Conservation (phyloP, 2,329 filamentous ascomycete genomes). For the Triangularia setosa region DNA sequence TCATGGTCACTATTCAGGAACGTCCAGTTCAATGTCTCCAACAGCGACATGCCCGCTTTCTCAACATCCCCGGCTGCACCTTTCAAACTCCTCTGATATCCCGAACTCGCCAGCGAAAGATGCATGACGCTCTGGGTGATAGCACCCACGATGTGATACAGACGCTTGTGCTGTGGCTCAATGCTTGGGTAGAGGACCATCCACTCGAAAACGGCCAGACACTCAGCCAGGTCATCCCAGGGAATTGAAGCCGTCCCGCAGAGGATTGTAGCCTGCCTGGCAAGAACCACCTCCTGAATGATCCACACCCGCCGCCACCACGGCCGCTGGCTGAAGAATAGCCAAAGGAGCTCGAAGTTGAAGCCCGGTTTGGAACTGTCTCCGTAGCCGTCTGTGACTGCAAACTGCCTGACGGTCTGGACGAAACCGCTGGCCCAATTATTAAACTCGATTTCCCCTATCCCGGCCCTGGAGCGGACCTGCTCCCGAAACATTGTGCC, state of each 20-base stretch:
- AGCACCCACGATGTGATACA: too few relatives aligned
- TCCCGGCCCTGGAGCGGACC: too few relatives aligned
- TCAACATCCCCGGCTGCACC: too few relatives aligned
- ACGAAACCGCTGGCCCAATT: background rate
- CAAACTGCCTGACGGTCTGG: too few relatives aligned
- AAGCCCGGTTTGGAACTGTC: background rate
- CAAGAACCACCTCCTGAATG: conserved; percentile 14
- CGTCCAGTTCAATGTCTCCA: background rate
- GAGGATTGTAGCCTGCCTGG: conserved; percentile 4
- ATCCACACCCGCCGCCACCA: conserved; percentile 15
- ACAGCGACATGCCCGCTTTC: background rate
- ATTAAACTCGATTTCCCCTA: background rate
- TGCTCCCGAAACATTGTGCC: background rate
- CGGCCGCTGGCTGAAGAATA: background rate
- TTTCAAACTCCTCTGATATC: too few relatives aligned
- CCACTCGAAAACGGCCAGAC: too few relatives aligned
- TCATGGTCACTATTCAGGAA: background rate
- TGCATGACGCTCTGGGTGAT: too few relatives aligned
- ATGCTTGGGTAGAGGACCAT: too few relatives aligned
- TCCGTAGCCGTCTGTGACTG: background rate
- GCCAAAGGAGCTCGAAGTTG: conserved; percentile 8
- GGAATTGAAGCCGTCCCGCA: background rate
- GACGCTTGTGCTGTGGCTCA: too few relatives aligned
- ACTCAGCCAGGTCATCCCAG: background rate
- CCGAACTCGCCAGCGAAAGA: too few relatives aligned